These are phyloP conservation scores for Mortierella hygrophila DNA, from an alignment of 192 early-diverging fungal genomes.

Conservation along the genomic window DNA sequence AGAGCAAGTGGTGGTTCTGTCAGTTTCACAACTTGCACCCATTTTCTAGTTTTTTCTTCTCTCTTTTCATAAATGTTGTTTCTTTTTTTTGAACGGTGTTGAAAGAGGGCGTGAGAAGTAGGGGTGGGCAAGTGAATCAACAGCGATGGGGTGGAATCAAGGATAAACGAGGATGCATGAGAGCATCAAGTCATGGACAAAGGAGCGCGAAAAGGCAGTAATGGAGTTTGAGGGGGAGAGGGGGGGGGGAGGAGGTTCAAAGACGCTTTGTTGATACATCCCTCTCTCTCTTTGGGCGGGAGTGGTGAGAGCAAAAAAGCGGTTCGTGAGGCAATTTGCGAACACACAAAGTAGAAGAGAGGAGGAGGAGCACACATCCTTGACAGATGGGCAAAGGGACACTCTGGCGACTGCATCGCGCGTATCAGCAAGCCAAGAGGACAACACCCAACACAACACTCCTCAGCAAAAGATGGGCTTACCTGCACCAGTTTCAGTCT, in stretches of 20 bases:
- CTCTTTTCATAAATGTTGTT: background rate
- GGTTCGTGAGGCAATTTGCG: background rate
- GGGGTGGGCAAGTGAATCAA: background rate
- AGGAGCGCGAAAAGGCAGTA: background rate
- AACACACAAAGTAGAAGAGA: background rate
- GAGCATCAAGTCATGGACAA: background rate
- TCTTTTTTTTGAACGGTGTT: constrained; percentile 1
- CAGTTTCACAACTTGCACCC: constrained; percentile 13
- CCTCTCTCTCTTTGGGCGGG: background rate
- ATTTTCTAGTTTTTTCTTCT: background rate
- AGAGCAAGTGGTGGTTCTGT: constrained; percentile 11
- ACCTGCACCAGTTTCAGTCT: constrained; percentile 14
- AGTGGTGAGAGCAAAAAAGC: background rate
- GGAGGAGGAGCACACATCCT: background rate
- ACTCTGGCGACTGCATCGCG: background rate
- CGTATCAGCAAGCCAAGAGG: background rate
- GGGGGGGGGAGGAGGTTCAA: background rate
- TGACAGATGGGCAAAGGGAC: background rate
- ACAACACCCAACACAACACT: background rate
- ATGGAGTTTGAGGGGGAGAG: too few relatives aligned
- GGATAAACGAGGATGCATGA: background rate
- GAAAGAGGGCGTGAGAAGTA: constrained; percentile 8
- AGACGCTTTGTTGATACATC: background rate
- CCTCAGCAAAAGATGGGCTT: background rate
- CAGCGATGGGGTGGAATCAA: background rate